Base-by-base conservation (phyloP, 331 rosid species). In the Quercus tomentella region DNA sequence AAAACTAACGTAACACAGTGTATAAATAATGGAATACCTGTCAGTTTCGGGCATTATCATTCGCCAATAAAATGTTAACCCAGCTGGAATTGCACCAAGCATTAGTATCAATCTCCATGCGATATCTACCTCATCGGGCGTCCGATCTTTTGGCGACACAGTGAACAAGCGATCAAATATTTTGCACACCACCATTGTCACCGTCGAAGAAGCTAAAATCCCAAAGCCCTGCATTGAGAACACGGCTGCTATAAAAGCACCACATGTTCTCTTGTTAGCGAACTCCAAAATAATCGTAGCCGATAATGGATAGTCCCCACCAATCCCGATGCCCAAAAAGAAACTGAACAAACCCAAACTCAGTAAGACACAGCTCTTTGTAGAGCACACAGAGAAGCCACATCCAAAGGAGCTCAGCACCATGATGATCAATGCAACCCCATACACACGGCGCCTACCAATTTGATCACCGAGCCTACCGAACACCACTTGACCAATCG, bases 31-130 rank as follows among this genome's bases (percentile, higher is more conserved):
- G 17, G 6, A 58, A 21, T 79, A 93, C 97, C 97, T 91, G 73
- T 93, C 97, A 73, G 97, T 93, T 88, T 91, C 97, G 0, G 97
- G 97, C 93, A 91, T 87, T 89, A 81, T 84, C 94, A 89, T 93
- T 1, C 94, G 88, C 97, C 97, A 93, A 61, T 93, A 91, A 49
- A 84, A 89, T 18, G 97, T 93, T 84, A 87, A 6, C 56, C 91
- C 97, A 2, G 97, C 93, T 4, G 97, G 97, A 71, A 91, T 10
- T 0, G 89, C 83, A 33, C 93, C 92, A 1, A 91, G 74, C 91
- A 93, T 89, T 7, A 93, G 85, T 18, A 93, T 89, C 78, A 91
- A 30, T 82, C 97, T 81, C 97, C 97, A 93, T 0, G 89, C 93
- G 4, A 88, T 23, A 69, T 93, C 96, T 17, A 89, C 93, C 61